Base-by-base conservation (phyloP, 495 filamentous ascomycete species). In the Acidiella bohemica region DNA sequence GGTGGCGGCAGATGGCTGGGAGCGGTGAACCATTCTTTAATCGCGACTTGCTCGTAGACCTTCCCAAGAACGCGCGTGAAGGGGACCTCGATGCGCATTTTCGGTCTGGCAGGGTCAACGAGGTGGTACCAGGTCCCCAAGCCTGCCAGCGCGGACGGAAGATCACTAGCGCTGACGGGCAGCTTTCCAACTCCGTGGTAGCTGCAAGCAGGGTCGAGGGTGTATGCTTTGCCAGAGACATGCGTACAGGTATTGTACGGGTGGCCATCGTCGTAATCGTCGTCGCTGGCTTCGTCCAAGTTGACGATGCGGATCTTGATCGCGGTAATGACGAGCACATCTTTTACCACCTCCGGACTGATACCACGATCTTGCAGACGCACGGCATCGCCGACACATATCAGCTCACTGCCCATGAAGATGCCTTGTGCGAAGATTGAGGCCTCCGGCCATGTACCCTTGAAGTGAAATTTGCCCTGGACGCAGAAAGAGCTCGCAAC, bases 321-420 rank as follows among this genome's bases (percentile, higher is more conserved):
- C 11, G 56, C 51, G 2, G 62, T 62, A 16, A 73, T 62, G 19
- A 71, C 53, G 53, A 78, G 60, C 13, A 79, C 64, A 26, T 76
- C 70, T 0, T 52, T 65, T 4, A 70, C 59, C n/a, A 25, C n/a
- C 25, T 41, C 8, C 7, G 22, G 25, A n/a, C 51, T 21, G 5
- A 38, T 34, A 17, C 51, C 44, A 19, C 53, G 53, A n/a, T 32
- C 42, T 12, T 64, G 60, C 2, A 79, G 50, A 11, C 72, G 68
- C 1, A 76, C 61, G 1, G 61, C 57, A 44, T 80, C 75, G 3
- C 66, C 67, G 14, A 71, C 51, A 9, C 60, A 45, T 2, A 77
- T 32, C 5, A 75, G 52, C 43, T 80, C 75, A 4, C 66, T 44
- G 0, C 75, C 75, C 2, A 78, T 49, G 41, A 63, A 80, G 23